phyloP scores from a whole-genome alignment of 495 filamentous ascomycete genomes.

The Hypoxylon cercidicola region DNA sequence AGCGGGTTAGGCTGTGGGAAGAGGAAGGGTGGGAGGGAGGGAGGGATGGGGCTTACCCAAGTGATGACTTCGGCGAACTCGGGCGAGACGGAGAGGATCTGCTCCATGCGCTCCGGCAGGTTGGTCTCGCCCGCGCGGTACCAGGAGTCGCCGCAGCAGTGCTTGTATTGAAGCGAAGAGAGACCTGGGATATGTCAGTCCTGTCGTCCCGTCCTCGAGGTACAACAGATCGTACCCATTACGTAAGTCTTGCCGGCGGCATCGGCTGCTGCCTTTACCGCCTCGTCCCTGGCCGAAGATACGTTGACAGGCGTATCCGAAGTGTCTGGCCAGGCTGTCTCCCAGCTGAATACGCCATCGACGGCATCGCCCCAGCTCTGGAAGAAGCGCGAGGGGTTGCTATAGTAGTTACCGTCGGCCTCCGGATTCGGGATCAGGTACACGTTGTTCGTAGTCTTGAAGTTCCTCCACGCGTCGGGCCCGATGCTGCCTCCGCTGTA shows the following conservation, averaged over 20 bases:
- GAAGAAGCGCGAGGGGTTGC: slow-evolving; percentile 34
- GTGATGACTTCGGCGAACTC: slow-evolving; percentile 50
- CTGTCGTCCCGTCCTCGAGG: too few species aligned
- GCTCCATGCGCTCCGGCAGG: slow-evolving; percentile 49
- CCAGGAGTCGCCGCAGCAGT: slow-evolving; percentile 47
- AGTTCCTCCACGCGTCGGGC: slow-evolving; percentile 39
- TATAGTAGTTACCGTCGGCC: slow-evolving; percentile 40
- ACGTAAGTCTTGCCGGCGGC: slow-evolving; percentile 48
- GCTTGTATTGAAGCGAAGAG: slow-evolving; percentile 54
- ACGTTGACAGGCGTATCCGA: slow-evolving; percentile 36
- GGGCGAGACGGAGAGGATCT: slow-evolving; percentile 44
- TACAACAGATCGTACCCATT: slow-evolving; percentile 41
- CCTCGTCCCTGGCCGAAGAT: slow-evolving; percentile 36
- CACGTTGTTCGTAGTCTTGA: slow-evolving; percentile 42
- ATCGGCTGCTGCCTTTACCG: slow-evolving; percentile 38
- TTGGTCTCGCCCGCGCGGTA: slow-evolving; percentile 58
- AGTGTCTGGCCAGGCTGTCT: slow-evolving; percentile 48
- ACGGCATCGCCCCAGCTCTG: slow-evolving; percentile 38
- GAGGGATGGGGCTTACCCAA: slow-evolving; percentile 35
- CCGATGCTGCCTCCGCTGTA: slow-evolving; percentile 44
- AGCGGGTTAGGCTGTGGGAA: slow-evolving; percentile 13
- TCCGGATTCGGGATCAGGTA: slow-evolving; percentile 49
- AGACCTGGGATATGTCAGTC: slow-evolving; percentile 32
- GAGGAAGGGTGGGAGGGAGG: neutral
- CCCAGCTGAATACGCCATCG: slow-evolving; percentile 52